A percentile compares a stretch with the other conserved stretches of the same genome.
Evolutionary conservation across 805 yeast genomes (phyloP).

Genomic region (Metschnikowia drakensbergensis): DNA sequence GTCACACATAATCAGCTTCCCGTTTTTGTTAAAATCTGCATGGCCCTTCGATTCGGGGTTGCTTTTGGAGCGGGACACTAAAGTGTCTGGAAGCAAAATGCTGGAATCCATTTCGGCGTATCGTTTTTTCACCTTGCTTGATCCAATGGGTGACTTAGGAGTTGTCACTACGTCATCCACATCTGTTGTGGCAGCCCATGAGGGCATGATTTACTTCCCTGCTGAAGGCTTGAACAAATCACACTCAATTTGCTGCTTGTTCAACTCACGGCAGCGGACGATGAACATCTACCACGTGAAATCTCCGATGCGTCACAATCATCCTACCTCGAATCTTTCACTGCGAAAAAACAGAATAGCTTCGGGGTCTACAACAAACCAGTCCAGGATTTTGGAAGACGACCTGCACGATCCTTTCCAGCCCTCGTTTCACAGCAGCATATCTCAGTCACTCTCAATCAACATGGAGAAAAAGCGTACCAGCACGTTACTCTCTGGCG

Average conservation of each 20-base stretch:
- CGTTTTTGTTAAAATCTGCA: constrained; percentile 60
- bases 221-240: constrained; percentile 27
- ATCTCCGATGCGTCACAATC: constrained; percentile 23
- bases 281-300: constrained; percentile 57
- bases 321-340: background rate
- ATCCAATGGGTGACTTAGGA: constrained; percentile 74
- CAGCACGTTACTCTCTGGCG: constrained; percentile 39
- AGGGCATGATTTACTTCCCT: constrained; percentile 57
- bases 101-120: constrained; percentile 12
- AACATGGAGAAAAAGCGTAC: constrained; percentile 43
- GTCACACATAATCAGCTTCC: constrained; percentile 58
- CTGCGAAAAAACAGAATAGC: constrained; percentile 25
- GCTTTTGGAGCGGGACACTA: constrained; percentile 50
- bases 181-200: constrained; percentile 56
- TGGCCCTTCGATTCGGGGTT: constrained; percentile 67
- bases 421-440: constrained; percentile 3
- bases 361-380: constrained; percentile 39
- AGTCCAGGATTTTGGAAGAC: constrained; percentile 41
- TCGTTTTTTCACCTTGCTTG: constrained; percentile 63
- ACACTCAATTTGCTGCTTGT: constrained; percentile 53
- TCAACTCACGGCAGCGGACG: constrained; percentile 41
- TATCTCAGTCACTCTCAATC: constrained; percentile 22
- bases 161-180: constrained; percentile 67
- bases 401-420: constrained; percentile 20
- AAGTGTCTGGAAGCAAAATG: background rate